These are phyloP conservation scores for Serendipita sp. DNA, from an alignment of 768 basidiomycete species.

Conservation along the genomic window DNA sequence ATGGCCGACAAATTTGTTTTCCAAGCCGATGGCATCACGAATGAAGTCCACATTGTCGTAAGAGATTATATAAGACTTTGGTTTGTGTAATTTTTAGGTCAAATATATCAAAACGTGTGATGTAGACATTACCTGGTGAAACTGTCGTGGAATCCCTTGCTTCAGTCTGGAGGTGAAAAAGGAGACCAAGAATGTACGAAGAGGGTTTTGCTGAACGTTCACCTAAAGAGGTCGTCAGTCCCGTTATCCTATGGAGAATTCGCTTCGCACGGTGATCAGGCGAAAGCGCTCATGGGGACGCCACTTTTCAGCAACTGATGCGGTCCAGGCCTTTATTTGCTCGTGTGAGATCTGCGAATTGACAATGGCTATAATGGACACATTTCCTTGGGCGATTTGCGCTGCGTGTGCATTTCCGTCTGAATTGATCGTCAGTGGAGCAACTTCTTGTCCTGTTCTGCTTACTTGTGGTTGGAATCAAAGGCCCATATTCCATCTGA, in stretches of 20 bases:
- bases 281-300: constrained; percentile 44
- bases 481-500: not conserved
- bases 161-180: constrained; percentile 68
- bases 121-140: not conserved
- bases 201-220: constrained; percentile 85
- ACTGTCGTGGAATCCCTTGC: constrained; percentile 33
- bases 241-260: not conserved
- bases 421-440: not conserved
- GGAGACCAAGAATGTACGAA: constrained; percentile 81
- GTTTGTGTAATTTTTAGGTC: too few species aligned
- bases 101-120: not conserved
- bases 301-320: constrained; percentile 38
- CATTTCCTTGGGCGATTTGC: constrained; percentile 52
- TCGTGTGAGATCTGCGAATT: constrained; percentile 76
- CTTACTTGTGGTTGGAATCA: not conserved
- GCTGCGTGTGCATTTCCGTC: constrained; percentile 54
- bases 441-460: not conserved
- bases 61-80: constrained; percentile 56
- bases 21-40: constrained; percentile 71
- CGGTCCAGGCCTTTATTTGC: constrained; percentile 58
- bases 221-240: constrained; percentile 26
- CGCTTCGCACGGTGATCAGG: constrained; percentile 33
- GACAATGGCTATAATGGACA: constrained; percentile 72
- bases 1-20: constrained; percentile 82
- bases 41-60: constrained; percentile 74